Conservation (phyloP, 2,329 filamentous ascomycete species). For the Thermochaetoides dissita region DNA sequence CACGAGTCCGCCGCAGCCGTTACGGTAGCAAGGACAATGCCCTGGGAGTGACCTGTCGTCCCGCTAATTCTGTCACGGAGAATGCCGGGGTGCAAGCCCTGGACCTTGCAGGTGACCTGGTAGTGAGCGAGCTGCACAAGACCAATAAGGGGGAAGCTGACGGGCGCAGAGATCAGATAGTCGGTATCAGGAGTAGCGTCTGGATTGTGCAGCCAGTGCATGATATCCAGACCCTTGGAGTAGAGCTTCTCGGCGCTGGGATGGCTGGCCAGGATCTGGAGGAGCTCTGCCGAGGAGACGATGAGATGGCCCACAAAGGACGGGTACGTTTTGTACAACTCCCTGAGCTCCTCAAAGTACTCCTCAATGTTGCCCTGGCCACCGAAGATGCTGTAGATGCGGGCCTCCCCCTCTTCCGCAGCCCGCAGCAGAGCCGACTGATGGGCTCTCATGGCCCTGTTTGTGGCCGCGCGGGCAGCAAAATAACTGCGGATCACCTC, state of each 20-base stretch:
- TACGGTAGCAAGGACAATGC: slow-evolving; percentile 82
- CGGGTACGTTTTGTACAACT: slow-evolving; percentile 81
- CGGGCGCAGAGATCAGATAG: slow-evolving; percentile 85
- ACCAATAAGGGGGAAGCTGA: slow-evolving; percentile 92
- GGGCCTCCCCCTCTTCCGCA: slow-evolving; percentile 67
- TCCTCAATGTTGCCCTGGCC: slow-evolving; percentile 98
- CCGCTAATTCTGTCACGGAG: slow-evolving; percentile 74
- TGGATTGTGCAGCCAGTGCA: slow-evolving; percentile 80
- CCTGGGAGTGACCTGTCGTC: slow-evolving; percentile 91
- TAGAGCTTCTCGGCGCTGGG: slow-evolving; percentile 88
- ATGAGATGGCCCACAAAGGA: slow-evolving; percentile 82
- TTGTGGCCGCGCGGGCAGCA: slow-evolving; percentile 67
- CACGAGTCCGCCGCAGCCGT: slow-evolving; percentile 84
- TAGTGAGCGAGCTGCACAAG: slow-evolving; percentile 94
- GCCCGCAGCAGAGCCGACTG: slow-evolving; percentile 87
- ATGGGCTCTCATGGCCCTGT: slow-evolving; percentile 77
- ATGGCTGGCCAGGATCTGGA: slow-evolving; percentile 74
- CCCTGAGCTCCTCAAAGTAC: slow-evolving; percentile 93
- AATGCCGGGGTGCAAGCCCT: slow-evolving; percentile 80
- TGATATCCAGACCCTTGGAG: slow-evolving; percentile 87
- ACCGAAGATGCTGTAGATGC: slow-evolving; percentile 87
- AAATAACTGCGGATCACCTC: slow-evolving; percentile 86
- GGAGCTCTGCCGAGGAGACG: slow-evolving; percentile 63
- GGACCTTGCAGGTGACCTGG: slow-evolving; percentile 79
- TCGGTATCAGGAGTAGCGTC: slow-evolving; percentile 87